These are phyloP conservation scores for Litchi chinensis DNA, from an alignment of 345 rosid species.

Conservation along the genomic window DNA sequence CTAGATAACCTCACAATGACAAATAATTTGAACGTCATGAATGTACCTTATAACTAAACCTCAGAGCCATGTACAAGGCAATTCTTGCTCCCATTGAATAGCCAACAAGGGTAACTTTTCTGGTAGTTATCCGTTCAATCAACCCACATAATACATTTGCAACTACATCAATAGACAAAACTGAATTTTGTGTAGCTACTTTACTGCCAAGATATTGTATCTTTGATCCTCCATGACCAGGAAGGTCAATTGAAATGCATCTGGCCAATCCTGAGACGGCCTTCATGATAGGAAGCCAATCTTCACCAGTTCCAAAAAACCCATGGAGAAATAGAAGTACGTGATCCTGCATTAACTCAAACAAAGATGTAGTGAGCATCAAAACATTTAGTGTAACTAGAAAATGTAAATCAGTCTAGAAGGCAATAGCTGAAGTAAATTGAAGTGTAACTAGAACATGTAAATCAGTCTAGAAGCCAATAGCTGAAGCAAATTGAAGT, in stretches of 20 bases:
- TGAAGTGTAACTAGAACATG: background rate
- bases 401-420: background rate
- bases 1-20: background rate
- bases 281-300: slow-evolving; percentile 88
- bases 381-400: background rate
- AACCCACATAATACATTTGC: slow-evolving; percentile 45
- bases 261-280: slow-evolving; percentile 70
- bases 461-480: background rate
- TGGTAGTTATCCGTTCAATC: slow-evolving; percentile 55
- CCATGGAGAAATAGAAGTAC: slow-evolving; percentile 80
- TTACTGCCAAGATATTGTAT: slow-evolving; percentile 28
- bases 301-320: slow-evolving; percentile 88
- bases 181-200: slow-evolving; percentile 30
- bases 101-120: slow-evolving; percentile 67
- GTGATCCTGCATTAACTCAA: slow-evolving; percentile 48
- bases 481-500: slow-evolving; percentile 9
- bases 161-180: slow-evolving; percentile 61
- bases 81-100: slow-evolving; percentile 97
- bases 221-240: slow-evolving; percentile 84
- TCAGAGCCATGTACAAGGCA: slow-evolving; percentile 79
- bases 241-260: slow-evolving; percentile 88
- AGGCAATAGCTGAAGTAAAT: background rate
- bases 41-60: slow-evolving; percentile 56
- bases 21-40: slow-evolving; percentile 13
- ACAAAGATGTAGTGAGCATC: background rate